Conservation (phyloP, 805 yeast genomes). For the Candida patagonica region DNA sequence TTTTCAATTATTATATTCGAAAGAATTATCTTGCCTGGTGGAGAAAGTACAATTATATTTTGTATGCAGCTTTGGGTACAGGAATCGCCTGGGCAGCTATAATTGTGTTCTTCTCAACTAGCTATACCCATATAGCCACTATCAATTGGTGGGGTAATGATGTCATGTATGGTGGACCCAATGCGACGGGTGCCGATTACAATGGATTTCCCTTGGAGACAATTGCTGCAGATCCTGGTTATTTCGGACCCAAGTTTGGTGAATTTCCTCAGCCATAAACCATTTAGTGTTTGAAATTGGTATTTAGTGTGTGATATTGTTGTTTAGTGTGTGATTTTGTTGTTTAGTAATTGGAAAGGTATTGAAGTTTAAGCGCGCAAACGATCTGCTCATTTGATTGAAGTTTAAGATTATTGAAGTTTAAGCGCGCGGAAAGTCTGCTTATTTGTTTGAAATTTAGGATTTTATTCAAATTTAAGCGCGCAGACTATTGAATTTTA, state of each 20-base stretch:
- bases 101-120: constrained; percentile 36
- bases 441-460: too few relatives aligned
- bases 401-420: too few relatives aligned
- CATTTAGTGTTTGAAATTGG: too few relatives aligned
- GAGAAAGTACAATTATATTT: constrained; percentile 44
- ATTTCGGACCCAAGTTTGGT: constrained; percentile 14
- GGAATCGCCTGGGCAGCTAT: constrained; percentile 43
- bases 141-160: constrained; percentile 43
- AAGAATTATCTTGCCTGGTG: constrained; percentile 39
- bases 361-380: too few relatives aligned
- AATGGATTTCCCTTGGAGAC: background rate
- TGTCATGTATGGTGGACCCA: constrained; percentile 18
- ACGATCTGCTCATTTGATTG: too few relatives aligned
- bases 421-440: too few relatives aligned
- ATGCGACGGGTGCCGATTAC: constrained; percentile 10
- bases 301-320: too few relatives aligned
- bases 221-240: background rate
- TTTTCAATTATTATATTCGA: constrained; percentile 38
- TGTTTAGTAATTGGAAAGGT: too few relatives aligned
- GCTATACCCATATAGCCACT: constrained; percentile 25
- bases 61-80: constrained; percentile 39
- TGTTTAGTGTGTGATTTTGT: too few relatives aligned
- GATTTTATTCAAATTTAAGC: too few relatives aligned
- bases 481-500: too few relatives aligned
- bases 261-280: too few relatives aligned